phyloP scores from a whole-genome alignment of 805 yeast species.

The Candida tammaniensis region DNA sequence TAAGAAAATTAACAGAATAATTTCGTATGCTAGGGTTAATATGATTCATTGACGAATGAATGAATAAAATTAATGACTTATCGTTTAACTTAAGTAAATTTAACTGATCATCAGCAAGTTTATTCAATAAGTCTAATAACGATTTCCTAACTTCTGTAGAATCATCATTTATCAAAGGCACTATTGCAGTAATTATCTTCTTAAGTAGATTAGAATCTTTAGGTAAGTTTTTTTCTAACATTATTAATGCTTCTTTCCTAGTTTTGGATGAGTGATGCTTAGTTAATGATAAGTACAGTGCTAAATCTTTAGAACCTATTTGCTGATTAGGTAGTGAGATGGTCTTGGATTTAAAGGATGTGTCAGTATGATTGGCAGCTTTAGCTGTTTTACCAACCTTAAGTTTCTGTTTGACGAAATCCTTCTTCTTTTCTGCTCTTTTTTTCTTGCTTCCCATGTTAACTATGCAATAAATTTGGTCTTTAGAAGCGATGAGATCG shows the following conservation, averaged over 20 bases:
- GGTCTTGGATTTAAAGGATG: conserved; percentile 73
- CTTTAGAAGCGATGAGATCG: conserved; percentile 6
- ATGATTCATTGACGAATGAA: conserved; percentile 93
- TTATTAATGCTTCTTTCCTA: conserved; percentile 65
- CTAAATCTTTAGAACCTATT: conserved; percentile 35
- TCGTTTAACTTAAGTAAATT: conserved; percentile 61
- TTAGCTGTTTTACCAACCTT: conserved; percentile 83
- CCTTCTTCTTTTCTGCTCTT: conserved; percentile 65
- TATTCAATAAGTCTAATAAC: conserved; percentile 45
- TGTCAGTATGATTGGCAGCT: conserved; percentile 77
- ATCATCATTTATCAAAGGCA: conserved; percentile 66
- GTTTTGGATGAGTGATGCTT: conserved; percentile 72
- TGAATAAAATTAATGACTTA: conserved; percentile 60
- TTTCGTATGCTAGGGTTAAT: conserved; percentile 71
- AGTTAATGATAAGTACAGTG: conserved; percentile 63
- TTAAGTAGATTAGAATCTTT: conserved; percentile 49
- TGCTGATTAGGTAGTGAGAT: conserved; percentile 49
- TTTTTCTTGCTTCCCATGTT: conserved; percentile 42
- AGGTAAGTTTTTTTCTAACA: conserved; percentile 52
- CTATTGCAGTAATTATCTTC: conserved; percentile 52
- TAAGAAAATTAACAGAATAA: conserved; percentile 69
- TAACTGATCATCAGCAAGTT: conserved; percentile 48
- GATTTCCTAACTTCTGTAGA: conserved; percentile 63
- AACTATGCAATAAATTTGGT: background rate
- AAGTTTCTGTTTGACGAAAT: conserved; percentile 73